Base-by-base conservation (phyloP, 768 basidiomycete species). In the Amanita fuliginea region DNA sequence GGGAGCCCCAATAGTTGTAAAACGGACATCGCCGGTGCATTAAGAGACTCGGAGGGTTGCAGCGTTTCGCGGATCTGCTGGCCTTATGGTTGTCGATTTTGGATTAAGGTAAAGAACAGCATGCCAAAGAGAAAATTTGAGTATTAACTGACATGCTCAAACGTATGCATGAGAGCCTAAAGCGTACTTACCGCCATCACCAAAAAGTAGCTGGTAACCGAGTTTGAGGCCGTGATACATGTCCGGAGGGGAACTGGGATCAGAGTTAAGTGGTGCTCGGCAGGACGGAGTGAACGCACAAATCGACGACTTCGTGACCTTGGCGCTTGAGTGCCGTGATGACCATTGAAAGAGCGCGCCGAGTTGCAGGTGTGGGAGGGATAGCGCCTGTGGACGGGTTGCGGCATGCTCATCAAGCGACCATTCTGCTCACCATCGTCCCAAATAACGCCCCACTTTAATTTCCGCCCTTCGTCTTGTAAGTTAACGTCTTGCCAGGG, bases 371-470 rank as follows among this genome's bases (percentile, higher is more conserved):
- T 7, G 77, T 76, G 0, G 81, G 78, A 4, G 72, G 66, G 34
- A 83, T 73, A 14, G 75, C 67, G 8, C 78, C 83, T 83, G 44
- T 18, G 28, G 7, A 33, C 24, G 42, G 13, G 41, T 33, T 22
- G 44, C 26, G 42, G 42, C 32, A 11, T 36, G 41, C 16, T 34
- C 52, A 45, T 48, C 18, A 32, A 11, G n/a, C 44, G 6, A 39
- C 22, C 13, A 46, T 51, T 16, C 41, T 39, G 57, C 68, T 47
- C 52, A 78, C 81, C 76, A 57, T 84, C 82, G 39, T 79, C 74
- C 76, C 78, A 76, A 52, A 83, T 61, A 33, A 83, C 67, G 21
- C 72, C 73, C 73, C 82, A 84, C 55, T 79, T 78, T 30, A 82
- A 62, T 55, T 75, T 75, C 36, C 73, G 63, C 13, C 66, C 74